Conservation (phyloP, 148 eudicot species). For the Nyssa sinensis region DNA sequence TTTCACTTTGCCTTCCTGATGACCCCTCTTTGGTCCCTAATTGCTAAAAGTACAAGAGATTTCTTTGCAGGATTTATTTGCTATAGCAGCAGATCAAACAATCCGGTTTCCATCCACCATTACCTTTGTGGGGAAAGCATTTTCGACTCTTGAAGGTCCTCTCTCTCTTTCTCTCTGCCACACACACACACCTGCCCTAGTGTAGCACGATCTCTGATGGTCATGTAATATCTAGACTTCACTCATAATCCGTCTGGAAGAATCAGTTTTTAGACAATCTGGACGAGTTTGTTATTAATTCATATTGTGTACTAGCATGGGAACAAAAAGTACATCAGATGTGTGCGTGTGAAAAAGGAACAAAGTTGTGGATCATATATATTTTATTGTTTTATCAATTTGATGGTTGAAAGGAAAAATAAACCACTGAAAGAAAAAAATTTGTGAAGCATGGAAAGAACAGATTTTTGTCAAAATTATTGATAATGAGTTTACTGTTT, state of each 20-base stretch:
- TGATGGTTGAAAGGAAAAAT: neutral
- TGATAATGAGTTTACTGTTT: neutral
- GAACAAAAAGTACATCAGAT: neutral
- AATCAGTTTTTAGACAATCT: neutral
- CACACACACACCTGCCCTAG: neutral
- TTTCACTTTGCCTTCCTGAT: neutral
- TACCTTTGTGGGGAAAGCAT: slow-evolving; percentile 90
- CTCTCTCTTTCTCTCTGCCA: neutral
- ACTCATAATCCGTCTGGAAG: neutral
- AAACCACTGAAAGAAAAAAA: neutral
- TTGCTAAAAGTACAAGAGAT: neutral
- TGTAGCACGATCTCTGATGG: neutral
- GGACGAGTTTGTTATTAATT: neutral
- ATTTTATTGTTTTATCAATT: neutral
- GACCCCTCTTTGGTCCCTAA: neutral
- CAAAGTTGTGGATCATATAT: neutral
- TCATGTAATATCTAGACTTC: neutral
- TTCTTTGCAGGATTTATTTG: slow-evolving; percentile 82
- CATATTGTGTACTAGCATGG: neutral
- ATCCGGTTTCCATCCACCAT: slow-evolving; percentile 97
- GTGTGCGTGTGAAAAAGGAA: neutral
- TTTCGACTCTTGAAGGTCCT: slow-evolving; percentile 97
- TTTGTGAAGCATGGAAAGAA: too few relatives aligned
- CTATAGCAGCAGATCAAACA: slow-evolving; percentile 97
- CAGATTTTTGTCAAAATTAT: neutral